A percentile compares a stretch with the other conserved stretches of the same genome.
Conservation (phyloP, 2,329 filamentous ascomycete species). For the Pestalotiopsis sp. region DNA sequence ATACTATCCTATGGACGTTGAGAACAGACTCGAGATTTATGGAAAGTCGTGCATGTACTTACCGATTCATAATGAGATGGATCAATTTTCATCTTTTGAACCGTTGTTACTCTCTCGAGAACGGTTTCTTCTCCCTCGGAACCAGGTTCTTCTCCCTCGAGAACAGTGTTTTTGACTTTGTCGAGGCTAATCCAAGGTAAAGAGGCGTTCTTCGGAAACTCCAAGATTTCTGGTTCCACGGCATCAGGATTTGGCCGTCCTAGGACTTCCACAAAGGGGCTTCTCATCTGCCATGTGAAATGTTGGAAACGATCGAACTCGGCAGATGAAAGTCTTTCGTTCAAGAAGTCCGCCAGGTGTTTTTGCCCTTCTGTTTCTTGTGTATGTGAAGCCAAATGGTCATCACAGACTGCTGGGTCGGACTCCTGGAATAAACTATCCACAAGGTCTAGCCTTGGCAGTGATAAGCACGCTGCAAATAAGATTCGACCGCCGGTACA, state of each 20-base stretch:
- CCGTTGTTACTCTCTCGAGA: neutral
- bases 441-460: conserved; percentile 13
- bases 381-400: neutral
- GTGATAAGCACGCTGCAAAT: conserved; percentile 14
- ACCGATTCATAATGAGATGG: neutral
- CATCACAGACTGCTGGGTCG: neutral
- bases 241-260: neutral
- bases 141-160: too few species aligned
- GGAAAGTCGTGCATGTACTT: neutral
- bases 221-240: neutral
- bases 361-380: neutral
- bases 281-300: conserved; percentile 2
- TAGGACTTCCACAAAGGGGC: neutral
- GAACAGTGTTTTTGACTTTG: neutral
- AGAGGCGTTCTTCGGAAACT: neutral
- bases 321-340: neutral
- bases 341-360: neutral
- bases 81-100: neutral
- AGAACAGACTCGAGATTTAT: neutral
- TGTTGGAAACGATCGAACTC: conserved; percentile 1
- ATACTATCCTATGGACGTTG: neutral
- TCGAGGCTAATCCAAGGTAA: neutral
- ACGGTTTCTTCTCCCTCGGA: neutral
- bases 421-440: neutral
- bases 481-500: conserved; percentile 19